Evolutionary conservation across 2,329 filamentous ascomycete genomes (phyloP).

Genomic region (Aspergillus vadensis): DNA sequence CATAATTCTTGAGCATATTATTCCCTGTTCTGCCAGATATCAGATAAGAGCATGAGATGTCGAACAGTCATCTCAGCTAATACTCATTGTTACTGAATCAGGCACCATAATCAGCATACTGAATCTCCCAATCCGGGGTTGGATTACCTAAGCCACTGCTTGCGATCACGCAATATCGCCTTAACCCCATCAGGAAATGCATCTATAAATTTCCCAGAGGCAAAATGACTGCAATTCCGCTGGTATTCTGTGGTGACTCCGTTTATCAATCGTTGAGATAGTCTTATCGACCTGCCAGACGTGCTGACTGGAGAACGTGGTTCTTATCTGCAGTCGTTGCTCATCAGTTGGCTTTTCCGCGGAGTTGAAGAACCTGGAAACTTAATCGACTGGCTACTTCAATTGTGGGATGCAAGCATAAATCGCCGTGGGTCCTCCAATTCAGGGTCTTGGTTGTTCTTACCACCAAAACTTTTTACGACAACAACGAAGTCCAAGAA

Average conservation of each 20-base stretch:
- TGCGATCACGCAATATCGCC: constrained; percentile 34
- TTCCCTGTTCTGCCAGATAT: too few species aligned
- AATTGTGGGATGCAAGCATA: not conserved
- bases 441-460: not conserved
- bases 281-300: constrained; percentile 20
- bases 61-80: too few species aligned
- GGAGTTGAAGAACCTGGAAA: constrained; percentile 19
- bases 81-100: too few species aligned
- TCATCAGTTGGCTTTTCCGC: constrained; percentile 24
- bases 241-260: constrained; percentile 4
- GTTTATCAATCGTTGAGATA: constrained; percentile 19
- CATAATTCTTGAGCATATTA: too few species aligned
- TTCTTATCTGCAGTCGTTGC: constrained; percentile 23
- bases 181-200: constrained; percentile 31
- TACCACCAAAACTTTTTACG: too few species aligned
- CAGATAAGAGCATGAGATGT: too few species aligned
- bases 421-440: not conserved
- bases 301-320: constrained; percentile 9
- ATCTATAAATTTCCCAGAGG: constrained; percentile 26
- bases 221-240: constrained; percentile 2
- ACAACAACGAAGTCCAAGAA: not conserved
- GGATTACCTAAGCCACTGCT: constrained; percentile 24
- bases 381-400: constrained; percentile 1
- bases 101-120: too few species aligned
- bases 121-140: not conserved